Evolutionary conservation across 2,329 filamentous ascomycete genomes (phyloP), one percentile per base, ranked within the genome.

Genomic region (Claviceps sp.): DNA sequence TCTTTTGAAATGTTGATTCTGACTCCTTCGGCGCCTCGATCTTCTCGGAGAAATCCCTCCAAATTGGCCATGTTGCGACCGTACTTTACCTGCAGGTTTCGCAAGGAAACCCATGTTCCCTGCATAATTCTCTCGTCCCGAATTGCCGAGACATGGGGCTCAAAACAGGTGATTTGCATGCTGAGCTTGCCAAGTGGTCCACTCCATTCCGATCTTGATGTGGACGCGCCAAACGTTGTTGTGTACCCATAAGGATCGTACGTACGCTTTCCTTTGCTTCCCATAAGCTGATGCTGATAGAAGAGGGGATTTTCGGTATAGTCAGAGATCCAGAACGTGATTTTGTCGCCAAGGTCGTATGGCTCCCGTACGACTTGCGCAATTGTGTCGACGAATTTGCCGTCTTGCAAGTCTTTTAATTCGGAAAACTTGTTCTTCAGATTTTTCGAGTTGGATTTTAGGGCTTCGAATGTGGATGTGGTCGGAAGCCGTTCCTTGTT

Each of bases 261-360:
- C 29, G 76, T 77, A 46, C 79, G 74, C 42, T 66, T 67, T 5
- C 63, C 58, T 6, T 63, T 63, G 23, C 62, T 61, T 53, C 60
- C 66, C 11, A 61, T 59, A 47, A 62, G 65, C 39, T 53, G 56
- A 51, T 58, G 80, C 38, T 80, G 66, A 56, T 75, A 83, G 53
- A 96, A 81, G 1, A 60, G 54, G 0, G 71, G 61, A 60, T 96
- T 88, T 49, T 78, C 69, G 0, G 88, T 94, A 64, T 90, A 95
- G 65, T 96, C 90, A 0, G 86, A 85, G 17, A 95, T 70, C 71
- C 89, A 89, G 0, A 95, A 56, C 5, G 80, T 78, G 13, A 78
- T 66, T 52, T 67, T 76, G 26, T 76, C 72, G 22, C 62, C 61
- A 6, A 58, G 20, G 34, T 72, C 67, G 44, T 64, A 72, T 0